phyloP scores from a whole-genome alignment of 768 basidiomycete genomes.

The Boletellus ananas region DNA sequence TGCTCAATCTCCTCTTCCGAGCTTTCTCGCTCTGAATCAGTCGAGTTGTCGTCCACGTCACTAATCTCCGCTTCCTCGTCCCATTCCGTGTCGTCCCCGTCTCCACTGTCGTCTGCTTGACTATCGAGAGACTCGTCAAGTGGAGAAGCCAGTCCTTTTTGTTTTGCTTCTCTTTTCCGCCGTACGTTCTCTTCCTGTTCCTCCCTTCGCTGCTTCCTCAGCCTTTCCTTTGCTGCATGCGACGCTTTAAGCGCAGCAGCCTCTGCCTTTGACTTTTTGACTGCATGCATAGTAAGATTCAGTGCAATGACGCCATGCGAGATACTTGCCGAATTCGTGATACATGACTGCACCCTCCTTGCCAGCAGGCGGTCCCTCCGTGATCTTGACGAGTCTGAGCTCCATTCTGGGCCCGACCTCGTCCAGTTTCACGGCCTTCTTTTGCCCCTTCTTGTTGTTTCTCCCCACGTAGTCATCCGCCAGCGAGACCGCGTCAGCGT shows the following conservation, averaged over 20 bases:
- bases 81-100: slow-evolving; percentile 40
- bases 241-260: slow-evolving; percentile 60
- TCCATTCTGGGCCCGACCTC: slow-evolving; percentile 98
- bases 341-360: slow-evolving; percentile 91
- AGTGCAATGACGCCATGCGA: background rate
- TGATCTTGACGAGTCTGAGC: slow-evolving; percentile 86
- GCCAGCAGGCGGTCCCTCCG: slow-evolving; percentile 82
- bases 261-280: slow-evolving; percentile 86
- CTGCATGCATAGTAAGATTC: slow-evolving; percentile 38
- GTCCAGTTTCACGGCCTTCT: slow-evolving; percentile 85
- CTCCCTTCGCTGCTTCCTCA: slow-evolving; percentile 73
- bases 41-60: slow-evolving; percentile 46
- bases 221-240: slow-evolving; percentile 72
- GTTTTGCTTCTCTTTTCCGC: slow-evolving; percentile 60
- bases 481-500: slow-evolving; percentile 73
- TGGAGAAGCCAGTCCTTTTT: slow-evolving; percentile 23
- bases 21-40: slow-evolving; percentile 41
- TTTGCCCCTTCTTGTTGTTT: slow-evolving; percentile 89
- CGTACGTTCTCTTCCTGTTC: slow-evolving; percentile 92
- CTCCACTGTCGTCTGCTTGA: slow-evolving; percentile 41
- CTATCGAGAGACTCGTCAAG: slow-evolving; percentile 35
- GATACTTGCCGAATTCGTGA: slow-evolving; percentile 82
- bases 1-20: slow-evolving; percentile 44
- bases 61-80: slow-evolving; percentile 66
- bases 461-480: slow-evolving; percentile 93